A percentile compares a stretch with the other conserved stretches of the same genome.
Conservation (phyloP, 805 yeast species). For the Hermanozyma aechmeae region DNA sequence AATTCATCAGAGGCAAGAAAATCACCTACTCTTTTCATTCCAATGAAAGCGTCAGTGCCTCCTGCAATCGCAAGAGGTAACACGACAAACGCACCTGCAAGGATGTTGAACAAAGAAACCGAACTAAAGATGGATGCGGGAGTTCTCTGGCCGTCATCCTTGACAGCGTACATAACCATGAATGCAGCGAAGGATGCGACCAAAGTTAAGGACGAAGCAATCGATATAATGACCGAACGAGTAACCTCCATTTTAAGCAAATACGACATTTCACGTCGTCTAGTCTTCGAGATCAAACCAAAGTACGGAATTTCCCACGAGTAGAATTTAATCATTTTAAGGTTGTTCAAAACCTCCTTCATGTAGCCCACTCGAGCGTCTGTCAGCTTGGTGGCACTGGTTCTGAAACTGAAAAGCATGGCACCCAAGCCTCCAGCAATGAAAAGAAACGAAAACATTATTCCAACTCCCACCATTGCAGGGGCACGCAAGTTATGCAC, state of each 20-base stretch:
- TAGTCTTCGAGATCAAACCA: slow-evolving; percentile 3
- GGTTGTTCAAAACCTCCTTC: slow-evolving; percentile 9
- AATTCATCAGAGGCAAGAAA: slow-evolving; percentile 17
- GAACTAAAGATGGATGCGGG: slow-evolving; percentile 10
- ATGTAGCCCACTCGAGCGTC: slow-evolving; percentile 8
- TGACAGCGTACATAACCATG: slow-evolving; percentile 7
- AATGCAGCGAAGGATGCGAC: slow-evolving; percentile 11
- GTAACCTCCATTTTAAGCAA: slow-evolving; percentile 8
- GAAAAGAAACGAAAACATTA: slow-evolving; percentile 5
- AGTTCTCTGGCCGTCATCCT: slow-evolving; percentile 1
- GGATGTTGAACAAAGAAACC: slow-evolving; percentile 8
- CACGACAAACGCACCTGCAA: slow-evolving; percentile 4
- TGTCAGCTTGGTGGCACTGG: slow-evolving; percentile 4
- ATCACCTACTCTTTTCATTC: slow-evolving; percentile 13
- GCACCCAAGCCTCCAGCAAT: slow-evolving; percentile 2
- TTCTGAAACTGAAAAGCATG: slow-evolving; percentile 5
- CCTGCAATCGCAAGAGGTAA: slow-evolving; percentile 8
- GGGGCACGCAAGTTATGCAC: slow-evolving; percentile 10
- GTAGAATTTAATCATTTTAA: slow-evolving; percentile 13
- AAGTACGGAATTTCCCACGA: slow-evolving; percentile 12
- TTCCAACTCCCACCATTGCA: slow-evolving; percentile 10
- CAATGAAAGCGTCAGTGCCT: slow-evolving; percentile 8
- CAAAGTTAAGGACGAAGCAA: slow-evolving; percentile 5
- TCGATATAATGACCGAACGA: slow-evolving; percentile 6
- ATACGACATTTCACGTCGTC: slow-evolving; percentile 6